phyloP scores from a whole-genome alignment of 768 basidiomycete genomes.

The Lepiota venenata region DNA sequence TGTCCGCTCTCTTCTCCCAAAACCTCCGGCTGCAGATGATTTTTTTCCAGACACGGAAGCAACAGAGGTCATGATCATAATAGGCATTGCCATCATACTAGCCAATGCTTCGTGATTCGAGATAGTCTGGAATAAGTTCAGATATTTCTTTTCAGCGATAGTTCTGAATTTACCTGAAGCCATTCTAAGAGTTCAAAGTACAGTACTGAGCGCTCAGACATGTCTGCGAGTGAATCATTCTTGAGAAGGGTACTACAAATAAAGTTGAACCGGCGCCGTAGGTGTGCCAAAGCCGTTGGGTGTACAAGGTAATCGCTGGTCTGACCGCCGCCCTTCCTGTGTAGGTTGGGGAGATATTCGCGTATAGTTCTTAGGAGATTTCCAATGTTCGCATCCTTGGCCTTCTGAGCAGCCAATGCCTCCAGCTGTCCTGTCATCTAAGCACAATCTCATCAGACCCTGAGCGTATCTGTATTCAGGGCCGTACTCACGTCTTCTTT shows the following conservation, averaged over 20 bases:
- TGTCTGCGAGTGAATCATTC: constrained; percentile 91
- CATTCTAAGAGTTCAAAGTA: constrained; percentile 91
- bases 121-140: constrained; percentile 58
- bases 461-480: neutral
- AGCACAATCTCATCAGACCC: constrained; percentile 2
- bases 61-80: constrained; percentile 78
- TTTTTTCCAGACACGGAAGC: constrained; percentile 63
- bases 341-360: constrained; percentile 79
- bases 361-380: constrained; percentile 67
- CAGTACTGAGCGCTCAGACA: constrained; percentile 82
- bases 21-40: constrained; percentile 34
- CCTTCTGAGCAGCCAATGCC: constrained; percentile 68
- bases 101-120: constrained; percentile 91
- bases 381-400: constrained; percentile 73
- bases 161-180: constrained; percentile 66
- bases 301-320: constrained; percentile 92
- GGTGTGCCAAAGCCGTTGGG: constrained; percentile 88
- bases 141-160: neutral
- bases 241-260: constrained; percentile 82
- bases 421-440: constrained; percentile 81
- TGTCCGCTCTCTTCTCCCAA: constrained; percentile 70
- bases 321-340: constrained; percentile 69
- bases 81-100: constrained; percentile 96
- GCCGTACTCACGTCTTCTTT: constrained; percentile 75
- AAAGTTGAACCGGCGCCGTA: constrained; percentile 87